Conservation (phyloP, 2,329 filamentous ascomycete genomes). For the Westerdykella ornata region DNA sequence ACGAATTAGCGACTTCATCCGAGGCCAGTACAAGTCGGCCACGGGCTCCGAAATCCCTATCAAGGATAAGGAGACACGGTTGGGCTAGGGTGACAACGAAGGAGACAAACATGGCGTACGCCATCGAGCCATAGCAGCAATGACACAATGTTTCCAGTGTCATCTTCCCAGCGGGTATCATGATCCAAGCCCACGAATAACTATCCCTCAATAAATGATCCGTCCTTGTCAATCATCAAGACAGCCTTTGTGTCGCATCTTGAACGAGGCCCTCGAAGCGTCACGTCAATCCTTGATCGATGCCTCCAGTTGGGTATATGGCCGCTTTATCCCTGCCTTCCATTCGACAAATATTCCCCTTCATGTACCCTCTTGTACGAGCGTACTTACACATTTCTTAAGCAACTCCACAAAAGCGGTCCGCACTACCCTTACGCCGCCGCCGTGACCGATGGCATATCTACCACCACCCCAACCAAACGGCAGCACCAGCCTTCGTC, state of each 20-base stretch:
- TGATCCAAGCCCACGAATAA: not conserved
- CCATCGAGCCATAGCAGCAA: too few species aligned
- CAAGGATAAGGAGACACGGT: slow-evolving; percentile 57
- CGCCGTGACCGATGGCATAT: slow-evolving; percentile 28
- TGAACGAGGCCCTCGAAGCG: too few species aligned
- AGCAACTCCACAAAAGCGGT: slow-evolving; percentile 23
- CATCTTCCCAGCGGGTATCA: not conserved
- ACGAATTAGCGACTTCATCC: slow-evolving; percentile 66
- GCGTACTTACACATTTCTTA: slow-evolving; percentile 20
- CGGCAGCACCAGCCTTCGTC: slow-evolving; percentile 38
- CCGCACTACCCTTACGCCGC: slow-evolving; percentile 27
- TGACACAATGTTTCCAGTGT: not conserved
- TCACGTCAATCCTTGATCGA: too few species aligned
- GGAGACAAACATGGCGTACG: too few species aligned
- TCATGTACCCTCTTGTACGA: slow-evolving; percentile 4
- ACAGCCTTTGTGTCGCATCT: too few species aligned
- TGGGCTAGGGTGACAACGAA: slow-evolving; percentile 7
- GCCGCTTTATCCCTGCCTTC: too few species aligned
- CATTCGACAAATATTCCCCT: too few species aligned
- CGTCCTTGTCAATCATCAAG: not conserved
- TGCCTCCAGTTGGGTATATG: too few species aligned
- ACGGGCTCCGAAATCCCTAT: slow-evolving; percentile 65
- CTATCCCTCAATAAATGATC: not conserved
- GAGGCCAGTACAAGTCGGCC: slow-evolving; percentile 60
- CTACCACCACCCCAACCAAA: slow-evolving; percentile 42